Conservation (phyloP, 1,284 basidiomycete genomes). For the Malassezia vespertilionis region DNA sequence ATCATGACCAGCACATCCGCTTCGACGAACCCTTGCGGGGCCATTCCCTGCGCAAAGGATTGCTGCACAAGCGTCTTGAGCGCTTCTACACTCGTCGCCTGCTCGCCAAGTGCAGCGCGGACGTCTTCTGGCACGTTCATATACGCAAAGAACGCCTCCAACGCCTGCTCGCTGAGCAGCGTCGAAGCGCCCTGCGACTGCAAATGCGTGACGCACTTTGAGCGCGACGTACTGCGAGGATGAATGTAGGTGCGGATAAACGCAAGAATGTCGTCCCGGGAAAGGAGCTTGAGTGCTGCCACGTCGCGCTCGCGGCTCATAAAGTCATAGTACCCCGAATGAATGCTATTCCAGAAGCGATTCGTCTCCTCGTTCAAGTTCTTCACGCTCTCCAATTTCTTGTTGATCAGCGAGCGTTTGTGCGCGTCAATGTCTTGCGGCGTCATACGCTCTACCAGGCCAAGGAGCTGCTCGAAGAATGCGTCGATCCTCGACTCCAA, state of each 20-base stretch:
- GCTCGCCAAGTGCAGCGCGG: constrained; percentile 51
- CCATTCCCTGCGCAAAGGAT: constrained; percentile 44
- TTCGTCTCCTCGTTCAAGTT: constrained; percentile 42
- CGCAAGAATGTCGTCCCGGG: constrained; percentile 65
- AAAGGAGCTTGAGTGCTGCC: constrained; percentile 56
- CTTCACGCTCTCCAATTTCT: constrained; percentile 41
- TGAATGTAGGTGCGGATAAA: constrained; percentile 65
- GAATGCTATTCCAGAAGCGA: constrained; percentile 57
- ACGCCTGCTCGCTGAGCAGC: constrained; percentile 60
- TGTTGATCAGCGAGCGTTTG: constrained; percentile 35
- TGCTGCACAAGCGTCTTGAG: constrained; percentile 31
- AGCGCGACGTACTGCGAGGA: constrained; percentile 29
- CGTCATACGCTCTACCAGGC: constrained; percentile 36
- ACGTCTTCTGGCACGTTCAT: constrained; percentile 55
- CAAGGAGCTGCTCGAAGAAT: constrained; percentile 66
- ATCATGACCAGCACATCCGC: constrained; percentile 54
- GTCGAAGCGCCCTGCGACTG: constrained; percentile 51
- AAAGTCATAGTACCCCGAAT: constrained; percentile 49
- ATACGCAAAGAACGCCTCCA: constrained; percentile 56
- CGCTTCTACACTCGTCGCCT: constrained; percentile 50
- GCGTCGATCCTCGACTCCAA: constrained; percentile 78
- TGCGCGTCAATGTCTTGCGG: constrained; percentile 36
- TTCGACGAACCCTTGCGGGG: constrained; percentile 50
- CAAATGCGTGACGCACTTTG: constrained; percentile 33
- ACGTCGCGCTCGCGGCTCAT: constrained; percentile 60